A percentile compares a stretch with the other conserved stretches of the same genome.
phyloP scores from a whole-genome alignment of 768 basidiomycete genomes.

The Suillus luteus region DNA sequence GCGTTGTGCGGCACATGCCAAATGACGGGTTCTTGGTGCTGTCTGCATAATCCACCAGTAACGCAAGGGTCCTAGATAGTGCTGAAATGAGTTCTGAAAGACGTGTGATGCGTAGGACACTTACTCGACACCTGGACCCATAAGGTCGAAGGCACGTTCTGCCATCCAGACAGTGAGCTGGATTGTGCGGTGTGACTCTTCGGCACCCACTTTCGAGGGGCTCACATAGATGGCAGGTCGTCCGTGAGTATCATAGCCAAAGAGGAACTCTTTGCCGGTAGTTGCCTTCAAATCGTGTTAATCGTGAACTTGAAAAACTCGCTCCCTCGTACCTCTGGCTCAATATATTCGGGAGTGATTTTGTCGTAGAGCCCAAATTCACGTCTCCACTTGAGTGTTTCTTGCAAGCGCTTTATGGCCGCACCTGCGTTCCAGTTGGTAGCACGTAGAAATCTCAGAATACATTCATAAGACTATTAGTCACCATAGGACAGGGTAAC shows the following conservation, averaged over 20 bases:
- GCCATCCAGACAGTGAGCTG: constrained; percentile 78
- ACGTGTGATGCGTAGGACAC: constrained; percentile 22
- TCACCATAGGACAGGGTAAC: constrained; percentile 7
- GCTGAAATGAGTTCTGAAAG: background rate
- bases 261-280: constrained; percentile 80
- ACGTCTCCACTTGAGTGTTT: constrained; percentile 76
- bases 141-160: constrained; percentile 76
- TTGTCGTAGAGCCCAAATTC: constrained; percentile 73
- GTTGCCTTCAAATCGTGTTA: constrained; percentile 46
- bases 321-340: constrained; percentile 62
- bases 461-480: constrained; percentile 61
- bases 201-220: constrained; percentile 75
- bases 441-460: constrained; percentile 78
- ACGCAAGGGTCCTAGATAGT: constrained; percentile 54
- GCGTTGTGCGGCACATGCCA: constrained; percentile 38
- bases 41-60: constrained; percentile 80
- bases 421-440: constrained; percentile 67
- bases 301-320: background rate
- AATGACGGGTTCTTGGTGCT: constrained; percentile 59
- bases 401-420: constrained; percentile 67
- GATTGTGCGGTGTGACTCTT: constrained; percentile 65
- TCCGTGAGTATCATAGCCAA: constrained; percentile 70
- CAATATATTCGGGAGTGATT: constrained; percentile 62
- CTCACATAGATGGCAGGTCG: constrained; percentile 72
- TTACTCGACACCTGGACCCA: constrained; percentile 82